A percentile compares a stretch with the other conserved stretches of the same genome.
Conservation (phyloP, 2,329 filamentous ascomycete species). For the Anthostomella pinea region DNA sequence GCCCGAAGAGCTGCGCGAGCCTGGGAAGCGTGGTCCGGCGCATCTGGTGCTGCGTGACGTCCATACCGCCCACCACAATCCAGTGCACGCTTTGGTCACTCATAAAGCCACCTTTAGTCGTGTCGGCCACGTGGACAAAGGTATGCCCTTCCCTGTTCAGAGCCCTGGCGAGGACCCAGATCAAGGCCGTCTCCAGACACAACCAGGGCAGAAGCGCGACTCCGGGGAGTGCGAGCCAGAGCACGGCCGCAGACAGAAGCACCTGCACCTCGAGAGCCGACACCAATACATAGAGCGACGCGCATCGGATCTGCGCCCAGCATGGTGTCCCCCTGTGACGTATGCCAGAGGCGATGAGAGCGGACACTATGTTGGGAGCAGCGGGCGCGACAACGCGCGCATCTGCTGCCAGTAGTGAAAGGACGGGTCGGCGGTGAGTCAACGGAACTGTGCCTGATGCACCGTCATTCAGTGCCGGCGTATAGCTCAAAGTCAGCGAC, state of each 20-base stretch:
- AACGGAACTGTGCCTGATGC: slow-evolving; percentile 20
- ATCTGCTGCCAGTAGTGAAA: slow-evolving; percentile 18
- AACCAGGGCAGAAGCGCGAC: slow-evolving; percentile 16
- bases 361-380: slow-evolving; percentile 13
- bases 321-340: slow-evolving; percentile 5
- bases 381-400: slow-evolving; percentile 11
- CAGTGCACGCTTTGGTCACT: slow-evolving; percentile 11
- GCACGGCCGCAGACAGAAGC: slow-evolving; percentile 9
- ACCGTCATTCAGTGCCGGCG: slow-evolving; percentile 18
- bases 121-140: slow-evolving; percentile 7
- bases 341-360: slow-evolving; percentile 6
- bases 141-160: slow-evolving; percentile 12
- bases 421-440: slow-evolving; percentile 17
- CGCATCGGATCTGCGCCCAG: slow-evolving; percentile 8
- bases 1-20: slow-evolving; percentile 35
- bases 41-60: slow-evolving; percentile 18
- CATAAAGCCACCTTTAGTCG: neutral
- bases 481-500: slow-evolving; percentile 16
- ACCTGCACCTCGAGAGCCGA: slow-evolving; percentile 20
- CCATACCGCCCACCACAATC: slow-evolving; percentile 18
- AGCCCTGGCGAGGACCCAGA: slow-evolving; percentile 15
- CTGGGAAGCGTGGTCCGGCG: slow-evolving; percentile 31
- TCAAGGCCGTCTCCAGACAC: slow-evolving; percentile 7
- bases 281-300: slow-evolving; percentile 12
- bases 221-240: slow-evolving; percentile 22